A percentile compares a stretch with the other conserved stretches of the same genome.
Evolutionary conservation across 148 eudicot genomes (phyloP).

Genomic region (Heliosperma pusillum): DNA sequence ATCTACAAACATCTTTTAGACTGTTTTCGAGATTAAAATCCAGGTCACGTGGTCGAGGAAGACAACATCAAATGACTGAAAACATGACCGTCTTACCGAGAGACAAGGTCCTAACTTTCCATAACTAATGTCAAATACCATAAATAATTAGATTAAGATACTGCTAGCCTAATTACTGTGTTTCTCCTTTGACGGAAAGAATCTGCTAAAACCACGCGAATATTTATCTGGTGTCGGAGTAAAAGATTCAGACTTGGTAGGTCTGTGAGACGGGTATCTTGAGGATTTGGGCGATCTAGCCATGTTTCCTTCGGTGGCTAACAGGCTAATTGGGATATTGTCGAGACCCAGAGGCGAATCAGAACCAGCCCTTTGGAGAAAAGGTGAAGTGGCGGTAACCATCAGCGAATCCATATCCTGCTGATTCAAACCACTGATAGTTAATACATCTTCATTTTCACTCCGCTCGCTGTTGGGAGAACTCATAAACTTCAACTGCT

Average conservation of each 20-base stretch:
- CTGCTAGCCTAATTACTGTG: too few relatives aligned
- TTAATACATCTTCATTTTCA: slow-evolving; percentile 39
- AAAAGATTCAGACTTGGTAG: slow-evolving; percentile 70
- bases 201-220: slow-evolving; percentile 72
- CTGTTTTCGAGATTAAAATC: too few relatives aligned
- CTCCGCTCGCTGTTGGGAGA: slow-evolving; percentile 40
- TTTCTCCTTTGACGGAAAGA: slow-evolving; percentile 72
- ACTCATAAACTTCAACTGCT: slow-evolving; percentile 59
- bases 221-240: slow-evolving; percentile 79
- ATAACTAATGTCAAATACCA: too few relatives aligned
- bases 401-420: slow-evolving; percentile 36
- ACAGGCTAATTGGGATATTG: slow-evolving; percentile 45
- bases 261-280: slow-evolving; percentile 48
- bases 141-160: too few relatives aligned
- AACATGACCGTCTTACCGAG: too few relatives aligned
- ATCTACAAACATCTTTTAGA: too few relatives aligned
- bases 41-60: too few relatives aligned
- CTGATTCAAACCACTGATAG: slow-evolving; percentile 38
- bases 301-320: slow-evolving; percentile 44
- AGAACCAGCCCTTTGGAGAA: slow-evolving; percentile 44
- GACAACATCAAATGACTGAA: too few relatives aligned
- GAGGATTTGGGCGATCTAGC: slow-evolving; percentile 51
- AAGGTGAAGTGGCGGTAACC: slow-evolving; percentile 36
- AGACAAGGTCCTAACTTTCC: too few relatives aligned
- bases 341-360: slow-evolving; percentile 48